Evolutionary conservation across 345 rosid genomes (phyloP).

Genomic region (Populus alba): DNA sequence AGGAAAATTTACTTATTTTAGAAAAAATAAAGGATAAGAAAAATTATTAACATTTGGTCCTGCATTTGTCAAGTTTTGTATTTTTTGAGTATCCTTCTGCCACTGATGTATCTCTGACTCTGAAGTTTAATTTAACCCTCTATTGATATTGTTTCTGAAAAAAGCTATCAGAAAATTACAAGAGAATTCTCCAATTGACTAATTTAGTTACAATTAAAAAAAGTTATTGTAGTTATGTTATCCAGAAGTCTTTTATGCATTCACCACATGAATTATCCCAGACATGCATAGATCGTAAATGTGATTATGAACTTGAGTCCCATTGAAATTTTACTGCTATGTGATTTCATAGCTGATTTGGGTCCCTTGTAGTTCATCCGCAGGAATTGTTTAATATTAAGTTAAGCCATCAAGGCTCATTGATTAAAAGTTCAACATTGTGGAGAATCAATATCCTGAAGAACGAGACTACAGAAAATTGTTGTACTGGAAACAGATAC

Average conservation of each 20-base stretch:
- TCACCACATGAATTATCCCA: neutral
- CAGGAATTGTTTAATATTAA: neutral
- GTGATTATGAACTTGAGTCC: neutral
- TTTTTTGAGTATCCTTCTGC: no score
- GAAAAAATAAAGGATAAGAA: neutral
- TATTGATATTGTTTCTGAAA: neutral
- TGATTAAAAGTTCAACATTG: no score
- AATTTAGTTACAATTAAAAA: neutral
- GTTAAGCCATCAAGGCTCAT: neutral
- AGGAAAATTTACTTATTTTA: neutral
- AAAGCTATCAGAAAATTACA: neutral
- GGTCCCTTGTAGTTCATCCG: neutral
- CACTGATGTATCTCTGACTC: no score
- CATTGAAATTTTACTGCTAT: neutral
- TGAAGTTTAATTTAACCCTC: no score
- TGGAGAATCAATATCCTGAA: no score
- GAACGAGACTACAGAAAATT: neutral
- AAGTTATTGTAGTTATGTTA: neutral
- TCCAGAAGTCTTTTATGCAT: neutral
- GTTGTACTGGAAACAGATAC: neutral
- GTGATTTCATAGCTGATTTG: neutral
- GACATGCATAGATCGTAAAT: neutral
- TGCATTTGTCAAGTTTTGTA: no score
- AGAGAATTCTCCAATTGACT: neutral
- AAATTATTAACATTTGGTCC: neutral